Base-by-base conservation (phyloP, 1,139 yeast species). In the Arxiozyma heterogenica region DNA sequence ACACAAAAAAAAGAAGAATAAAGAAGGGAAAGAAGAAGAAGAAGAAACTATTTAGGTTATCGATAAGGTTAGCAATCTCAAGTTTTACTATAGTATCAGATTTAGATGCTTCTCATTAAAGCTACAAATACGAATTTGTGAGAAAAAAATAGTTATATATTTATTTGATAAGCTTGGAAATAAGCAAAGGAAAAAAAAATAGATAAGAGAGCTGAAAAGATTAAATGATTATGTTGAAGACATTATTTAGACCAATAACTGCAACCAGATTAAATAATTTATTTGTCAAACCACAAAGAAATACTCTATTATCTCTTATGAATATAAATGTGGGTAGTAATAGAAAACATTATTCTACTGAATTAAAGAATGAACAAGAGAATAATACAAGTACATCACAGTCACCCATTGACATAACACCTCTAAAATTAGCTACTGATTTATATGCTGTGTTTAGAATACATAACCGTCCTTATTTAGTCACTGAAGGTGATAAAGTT, bases 401-500 rank as follows among this genome's bases (percentile, higher is more conserved):
- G 4, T n/a, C 46, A 23, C 3, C 21, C n/a, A n/a, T 45, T 21
- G 81, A 78, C 56, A 64, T 78, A 51, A 71, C 75, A 1, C 83
- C 89, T 12, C 72, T 91, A 59, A 86, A 84, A 66, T 78, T 81
- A 55, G 87, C 89, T 58, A 73, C 75, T 51, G 77, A 79, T 58
- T 72, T 93, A 47, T 93, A 90, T 66, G 98, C 98, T 51, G 77
- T 88, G 9, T 79, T 91, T 61, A 83, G 81, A 64, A 79, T 94
- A 49, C 94, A 90, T 73, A 83, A 85, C 68, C 82, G 90, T 70
- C 89, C 95, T 49, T 91, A 88, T 65, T 75, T 93, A 58, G 95
- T 94, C 23, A 90, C 98, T 22, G 81, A 84, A 61, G 98, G 98
- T 22, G 99, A 94, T 69, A 79, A 77, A 60, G 80, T 93, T 51